Evolutionary conservation across 2,329 filamentous ascomycete genomes (phyloP), one percentile per base, ranked within the genome.

Genomic region (Hymenoscyphus salicellus): DNA sequence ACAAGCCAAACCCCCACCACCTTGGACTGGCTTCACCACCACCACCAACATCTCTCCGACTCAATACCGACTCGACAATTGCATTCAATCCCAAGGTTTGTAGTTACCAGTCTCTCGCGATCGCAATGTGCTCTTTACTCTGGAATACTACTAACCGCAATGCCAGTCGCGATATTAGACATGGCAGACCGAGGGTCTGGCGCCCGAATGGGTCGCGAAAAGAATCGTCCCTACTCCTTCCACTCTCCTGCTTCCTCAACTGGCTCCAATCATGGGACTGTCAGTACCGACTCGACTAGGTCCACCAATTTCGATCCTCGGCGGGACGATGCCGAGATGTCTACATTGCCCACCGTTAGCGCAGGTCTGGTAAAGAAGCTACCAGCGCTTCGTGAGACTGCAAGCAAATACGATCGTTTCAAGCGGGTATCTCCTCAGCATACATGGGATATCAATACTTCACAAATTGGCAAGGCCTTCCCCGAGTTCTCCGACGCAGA

Each of bases 401-500:
- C 75, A 26, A 74, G 73, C 66, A 76, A 75, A 66, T 75, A 72
- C 62, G 66, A 70, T 62, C 72, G 71, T 61, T 74, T 71, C 70
- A 62, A 65, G 59, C 68, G 68, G 58, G 71, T 71, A 38, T 33
- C 28, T 72, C 75, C 55, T n/a, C 69, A 41, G 26, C 66, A 7
- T 77, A 43, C 81, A 36, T 79, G 77, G 65, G 76, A 75, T 36
- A 79, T 83, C 60, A 74, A 72, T 58, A 72, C 70, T 3, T 82
- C 81, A 10, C 79, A 78, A 14, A 74, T 82, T 46, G 78, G 78
- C 56, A 75, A 75, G 60, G 78, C 78, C 23, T 81, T 83, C 65
- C 80, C 81, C 33, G 77, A 82, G 52, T 82, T 83, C 67, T 79
- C 81, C 4, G 74, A 78, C 63, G 71, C 76, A 23, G 75, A 75